Percentiles rank a stretch among this genome's conserved stretches.
Conservation (phyloP, 441 rosid genomes). For the Gossypium davidsonii region DNA sequence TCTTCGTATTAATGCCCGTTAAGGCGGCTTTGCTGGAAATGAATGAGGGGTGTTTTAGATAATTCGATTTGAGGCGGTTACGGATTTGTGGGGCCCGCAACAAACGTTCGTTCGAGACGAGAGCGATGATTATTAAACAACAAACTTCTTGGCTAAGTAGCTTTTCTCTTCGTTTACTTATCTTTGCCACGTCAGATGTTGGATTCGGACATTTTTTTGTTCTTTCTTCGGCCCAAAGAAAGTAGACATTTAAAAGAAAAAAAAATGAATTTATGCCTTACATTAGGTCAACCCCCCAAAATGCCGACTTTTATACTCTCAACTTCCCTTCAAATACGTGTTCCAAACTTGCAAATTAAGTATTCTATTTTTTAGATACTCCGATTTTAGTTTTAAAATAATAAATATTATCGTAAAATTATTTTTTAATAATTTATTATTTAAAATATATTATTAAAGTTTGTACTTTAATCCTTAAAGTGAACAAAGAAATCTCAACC, state of each 20-base stretch:
- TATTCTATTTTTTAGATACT: background rate
- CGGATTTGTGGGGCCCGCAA: background rate
- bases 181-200: constrained; percentile 6
- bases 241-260: background rate
- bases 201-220: background rate
- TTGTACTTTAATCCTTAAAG: too few species aligned
- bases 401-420: too few species aligned
- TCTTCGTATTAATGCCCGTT: background rate
- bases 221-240: constrained; percentile 34
- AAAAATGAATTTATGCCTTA: background rate
- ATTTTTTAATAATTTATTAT: too few species aligned
- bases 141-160: background rate
- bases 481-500: too few species aligned
- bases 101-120: background rate
- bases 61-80: background rate
- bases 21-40: background rate
- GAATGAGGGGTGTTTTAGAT: background rate
- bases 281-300: background rate
- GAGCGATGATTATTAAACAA: background rate
- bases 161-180: background rate
- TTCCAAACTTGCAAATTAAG: background rate
- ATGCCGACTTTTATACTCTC: background rate
- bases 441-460: too few species aligned
- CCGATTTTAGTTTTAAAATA: too few species aligned
- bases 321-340: background rate